Percentiles rank a stretch among this genome's conserved stretches.
Conservation (phyloP, 1,284 basidiomycete genomes). For the Rhodofomes roseus region DNA sequence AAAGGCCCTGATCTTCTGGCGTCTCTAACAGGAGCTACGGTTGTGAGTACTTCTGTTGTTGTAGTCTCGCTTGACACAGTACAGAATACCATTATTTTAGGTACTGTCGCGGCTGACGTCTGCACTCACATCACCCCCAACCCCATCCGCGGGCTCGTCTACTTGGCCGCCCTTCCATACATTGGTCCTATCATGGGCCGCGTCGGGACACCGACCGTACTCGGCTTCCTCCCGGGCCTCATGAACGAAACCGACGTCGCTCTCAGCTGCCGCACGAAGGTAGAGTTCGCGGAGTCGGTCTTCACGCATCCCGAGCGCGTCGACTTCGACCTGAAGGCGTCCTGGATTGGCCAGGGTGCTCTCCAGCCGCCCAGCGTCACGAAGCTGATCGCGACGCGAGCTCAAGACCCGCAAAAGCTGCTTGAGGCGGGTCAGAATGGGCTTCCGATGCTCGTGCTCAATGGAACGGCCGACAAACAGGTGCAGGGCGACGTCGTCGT, state of each 20-base stretch:
- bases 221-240: conserved; percentile 12
- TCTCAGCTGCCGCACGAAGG: conserved; percentile 14
- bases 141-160: conserved; percentile 19
- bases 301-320: conserved; percentile 14
- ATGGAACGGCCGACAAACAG: conserved; percentile 18
- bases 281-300: conserved; percentile 17
- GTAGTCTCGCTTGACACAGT: no score
- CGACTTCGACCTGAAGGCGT: conserved; percentile 14
- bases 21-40: conserved; percentile 9
- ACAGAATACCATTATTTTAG: no score
- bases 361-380: conserved; percentile 14
- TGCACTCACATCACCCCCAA: conserved; percentile 12
- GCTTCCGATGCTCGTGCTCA: conserved; percentile 19
- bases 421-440: conserved; percentile 18
- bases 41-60: background rate
- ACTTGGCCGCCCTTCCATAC: conserved; percentile 18
- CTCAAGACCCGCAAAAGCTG: conserved; percentile 16
- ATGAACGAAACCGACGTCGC: conserved; percentile 13
- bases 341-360: conserved; percentile 18
- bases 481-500: conserved; percentile 14
- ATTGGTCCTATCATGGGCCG: conserved; percentile 13
- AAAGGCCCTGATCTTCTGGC: no score
- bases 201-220: conserved; percentile 14
- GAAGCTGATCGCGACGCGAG: conserved; percentile 7
- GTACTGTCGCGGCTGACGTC: conserved; percentile 19